phyloP scores from a whole-genome alignment of 768 basidiomycete species.

The Naematelia aurantialba region DNA sequence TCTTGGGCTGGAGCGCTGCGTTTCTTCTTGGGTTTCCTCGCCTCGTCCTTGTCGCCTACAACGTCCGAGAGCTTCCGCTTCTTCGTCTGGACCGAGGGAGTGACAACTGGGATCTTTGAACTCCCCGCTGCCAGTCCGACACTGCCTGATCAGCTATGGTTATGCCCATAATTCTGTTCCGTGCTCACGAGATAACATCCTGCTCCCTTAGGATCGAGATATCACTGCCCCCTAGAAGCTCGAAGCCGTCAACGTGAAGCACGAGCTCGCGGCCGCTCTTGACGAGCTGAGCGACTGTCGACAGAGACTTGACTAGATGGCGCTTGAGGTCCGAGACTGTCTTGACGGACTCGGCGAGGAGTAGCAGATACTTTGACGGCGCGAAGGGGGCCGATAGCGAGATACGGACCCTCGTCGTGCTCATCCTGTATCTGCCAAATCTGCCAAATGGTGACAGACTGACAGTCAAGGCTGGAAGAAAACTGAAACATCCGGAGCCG shows the following conservation, averaged over 20 bases:
- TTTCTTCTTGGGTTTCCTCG: background rate
- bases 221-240: slow-evolving; percentile 62
- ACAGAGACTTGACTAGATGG: slow-evolving; percentile 25
- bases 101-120: slow-evolving; percentile 11
- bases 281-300: slow-evolving; percentile 11
- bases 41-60: slow-evolving; percentile 7
- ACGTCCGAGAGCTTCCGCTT: slow-evolving; percentile 6
- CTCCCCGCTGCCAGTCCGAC: slow-evolving; percentile 19
- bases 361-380: slow-evolving; percentile 26
- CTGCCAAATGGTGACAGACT: background rate
- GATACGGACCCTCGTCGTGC: slow-evolving; percentile 27
- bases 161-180: background rate
- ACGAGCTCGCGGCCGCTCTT: slow-evolving; percentile 16
- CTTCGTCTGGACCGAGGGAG: background rate
- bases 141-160: slow-evolving; percentile 5
- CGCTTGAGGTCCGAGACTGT: slow-evolving; percentile 30
- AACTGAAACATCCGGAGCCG: background rate
- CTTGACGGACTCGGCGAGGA: slow-evolving; percentile 18
- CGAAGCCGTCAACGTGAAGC: slow-evolving; percentile 41
- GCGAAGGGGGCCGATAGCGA: slow-evolving; percentile 31
- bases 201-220: slow-evolving; percentile 71
- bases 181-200: slow-evolving; percentile 37
- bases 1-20: background rate
- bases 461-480: background rate
- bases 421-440: background rate